Evolutionary conservation across 176 grass and related monocot species (phyloP).

Genomic region (Urochloa ruziziensis): DNA sequence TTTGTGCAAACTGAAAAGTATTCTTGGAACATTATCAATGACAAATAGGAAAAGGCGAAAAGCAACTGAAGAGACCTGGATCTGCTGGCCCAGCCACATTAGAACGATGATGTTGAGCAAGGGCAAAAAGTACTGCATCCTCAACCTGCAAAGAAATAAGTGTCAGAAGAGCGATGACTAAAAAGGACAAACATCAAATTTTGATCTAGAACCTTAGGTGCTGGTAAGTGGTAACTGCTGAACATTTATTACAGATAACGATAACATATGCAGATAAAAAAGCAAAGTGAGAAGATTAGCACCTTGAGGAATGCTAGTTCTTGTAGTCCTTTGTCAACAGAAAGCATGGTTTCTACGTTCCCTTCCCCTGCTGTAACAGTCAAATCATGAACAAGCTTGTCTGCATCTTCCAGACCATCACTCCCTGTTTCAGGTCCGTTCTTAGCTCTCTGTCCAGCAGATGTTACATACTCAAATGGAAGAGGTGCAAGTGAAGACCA

Average conservation of each 20-base stretch:
- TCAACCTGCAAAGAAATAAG: conserved; percentile 64
- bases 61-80: conserved; percentile 43
- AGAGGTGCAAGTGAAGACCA: conserved; percentile 97
- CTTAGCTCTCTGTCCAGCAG: conserved; percentile 86
- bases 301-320: conserved; percentile 91
- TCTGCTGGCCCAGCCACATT: conserved; percentile 50
- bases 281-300: not conserved
- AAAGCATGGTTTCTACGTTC: conserved; percentile 92
- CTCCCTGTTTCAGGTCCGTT: conserved; percentile 56
- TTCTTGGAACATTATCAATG: not conserved
- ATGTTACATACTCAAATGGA: conserved; percentile 83
- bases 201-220: not conserved
- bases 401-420: conserved; percentile 45
- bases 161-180: conserved; percentile 1
- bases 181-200: not conserved
- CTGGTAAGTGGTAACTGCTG: not conserved
- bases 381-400: conserved; percentile 55
- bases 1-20: not conserved
- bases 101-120: conserved; percentile 59
- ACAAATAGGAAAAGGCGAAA: conserved; percentile 28
- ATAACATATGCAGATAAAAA: conserved; percentile 19
- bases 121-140: conserved; percentile 84
- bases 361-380: conserved; percentile 76
- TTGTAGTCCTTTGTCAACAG: conserved; percentile 92
- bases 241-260: not conserved